Evolutionary conservation across 2,329 filamentous ascomycete genomes (phyloP).

Genomic region (Ceratocystis albifundus): DNA sequence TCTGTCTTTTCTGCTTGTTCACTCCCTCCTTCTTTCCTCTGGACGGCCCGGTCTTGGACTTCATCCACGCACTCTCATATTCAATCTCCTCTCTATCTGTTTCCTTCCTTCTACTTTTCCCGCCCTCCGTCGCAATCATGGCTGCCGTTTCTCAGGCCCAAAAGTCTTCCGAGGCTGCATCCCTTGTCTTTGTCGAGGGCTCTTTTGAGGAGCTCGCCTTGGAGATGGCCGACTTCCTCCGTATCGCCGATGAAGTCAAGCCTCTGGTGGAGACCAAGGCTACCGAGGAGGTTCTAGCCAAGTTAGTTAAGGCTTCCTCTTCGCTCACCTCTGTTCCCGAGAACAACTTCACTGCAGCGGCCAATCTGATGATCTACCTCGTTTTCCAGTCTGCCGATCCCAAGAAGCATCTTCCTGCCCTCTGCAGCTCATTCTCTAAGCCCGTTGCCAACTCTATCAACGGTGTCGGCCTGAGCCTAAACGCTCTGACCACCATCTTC

Average conservation of each 20-base stretch:
- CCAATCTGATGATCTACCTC: constrained; percentile 93
- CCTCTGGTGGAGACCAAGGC: constrained; percentile 61
- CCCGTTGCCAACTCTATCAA: constrained; percentile 78
- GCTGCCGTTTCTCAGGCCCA: constrained; percentile 31
- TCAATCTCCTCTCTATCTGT: neutral
- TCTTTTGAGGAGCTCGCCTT: constrained; percentile 83
- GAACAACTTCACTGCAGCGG: constrained; percentile 91
- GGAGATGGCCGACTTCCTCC: constrained; percentile 91
- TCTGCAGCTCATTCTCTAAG: constrained; percentile 81
- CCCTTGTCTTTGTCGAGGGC: constrained; percentile 72
- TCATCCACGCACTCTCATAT: neutral
- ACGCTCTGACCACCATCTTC: constrained; percentile 89
- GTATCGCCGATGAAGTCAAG: constrained; percentile 66
- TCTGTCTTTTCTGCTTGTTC: neutral
- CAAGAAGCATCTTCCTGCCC: constrained; percentile 71
- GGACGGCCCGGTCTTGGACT: constrained; percentile 12
- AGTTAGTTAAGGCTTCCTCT: constrained; percentile 69
- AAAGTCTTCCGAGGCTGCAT: constrained; percentile 31
- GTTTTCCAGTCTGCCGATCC: constrained; percentile 75
- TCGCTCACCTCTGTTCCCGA: constrained; percentile 77
- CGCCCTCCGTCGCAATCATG: constrained; percentile 26
- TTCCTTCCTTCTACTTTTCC: neutral
- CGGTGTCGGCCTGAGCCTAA: constrained; percentile 74
- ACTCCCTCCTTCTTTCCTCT: neutral
- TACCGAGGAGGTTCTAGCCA: constrained; percentile 81